Evolutionary conservation across 257 asterid species (phyloP), one percentile per base, ranked within the genome.

Genomic region (Ilex aquifolium): DNA sequence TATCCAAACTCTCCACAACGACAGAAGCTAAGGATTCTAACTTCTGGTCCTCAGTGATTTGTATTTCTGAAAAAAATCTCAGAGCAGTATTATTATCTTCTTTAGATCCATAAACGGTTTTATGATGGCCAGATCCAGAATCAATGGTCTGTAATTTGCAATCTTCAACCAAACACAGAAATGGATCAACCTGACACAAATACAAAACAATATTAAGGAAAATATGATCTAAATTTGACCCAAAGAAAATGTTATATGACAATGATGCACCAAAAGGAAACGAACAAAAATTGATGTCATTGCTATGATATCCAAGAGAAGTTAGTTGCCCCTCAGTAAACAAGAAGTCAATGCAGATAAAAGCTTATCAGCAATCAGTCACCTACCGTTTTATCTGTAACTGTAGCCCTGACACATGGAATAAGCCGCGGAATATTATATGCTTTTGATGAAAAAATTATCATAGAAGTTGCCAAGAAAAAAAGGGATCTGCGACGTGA

Each of bases 401-500:
- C 70, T 21, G 71, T 60, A 57, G 84, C 76, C 82, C 72, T 90
- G 68, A 77, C 82, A 57, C 52, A 66, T 53, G 92, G 69, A 71
- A 83, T 59, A 44, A 87, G 82, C 54, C 91, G 82, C 75, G 74
- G 59, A 68, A 93, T 82, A 70, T 71, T 74, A 74, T 72, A 88
- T 60, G 94, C 96, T 77, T 85, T 86, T 1, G 95, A 77, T 57
- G 95, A 74, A 72, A 90, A 93, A 65, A 93, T 81, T 58, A 93
- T 78, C 99, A 93, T 93, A 7, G 83, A 78, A 59, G 92, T 82
- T 15, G 99, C 92, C 76, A 93, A 72, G 27, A 90, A 80, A 74
- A 80, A 93, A 42, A 93, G 96, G 65, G 99, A 93, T 78, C 99
- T 84, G 32, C 94, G 84, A 29, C 97, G 90, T 71, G 99, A 83